A percentile compares a stretch with the other conserved stretches of the same genome.
These are phyloP conservation scores for Botrytis medusae DNA, from an alignment of 2,329 filamentous ascomycete genomes.

Conservation along the genomic window DNA sequence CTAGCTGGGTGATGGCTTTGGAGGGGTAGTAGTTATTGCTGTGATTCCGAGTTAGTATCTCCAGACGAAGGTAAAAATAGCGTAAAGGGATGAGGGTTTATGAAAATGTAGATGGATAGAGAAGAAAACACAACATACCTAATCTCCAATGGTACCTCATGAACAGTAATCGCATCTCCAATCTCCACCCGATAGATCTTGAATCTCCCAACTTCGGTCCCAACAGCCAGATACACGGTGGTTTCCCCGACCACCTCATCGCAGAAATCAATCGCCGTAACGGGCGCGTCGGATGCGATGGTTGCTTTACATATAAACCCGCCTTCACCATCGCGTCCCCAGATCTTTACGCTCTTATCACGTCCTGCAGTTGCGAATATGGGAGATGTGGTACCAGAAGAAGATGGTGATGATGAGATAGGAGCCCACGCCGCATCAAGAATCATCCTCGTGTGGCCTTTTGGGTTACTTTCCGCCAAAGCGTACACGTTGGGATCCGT, in stretches of 20 bases:
- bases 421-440: slow-evolving; percentile 81
- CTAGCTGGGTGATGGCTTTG: slow-evolving; percentile 51
- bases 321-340: slow-evolving; percentile 46
- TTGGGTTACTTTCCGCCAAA: slow-evolving; percentile 66
- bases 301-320: slow-evolving; percentile 45
- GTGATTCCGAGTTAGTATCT: not conserved
- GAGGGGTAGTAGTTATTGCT: slow-evolving; percentile 49
- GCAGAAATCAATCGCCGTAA: slow-evolving; percentile 72
- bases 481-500: slow-evolving; percentile 49
- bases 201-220: slow-evolving; percentile 50
- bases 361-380: slow-evolving; percentile 85
- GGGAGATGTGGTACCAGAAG: slow-evolving; percentile 22
- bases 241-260: slow-evolving; percentile 36
- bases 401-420: slow-evolving; percentile 30
- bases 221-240: slow-evolving; percentile 51
- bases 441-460: slow-evolving; percentile 91
- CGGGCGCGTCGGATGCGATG: slow-evolving; percentile 55
- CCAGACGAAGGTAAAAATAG: accelerated
- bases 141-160: slow-evolving; percentile 24
- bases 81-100: too few species aligned
- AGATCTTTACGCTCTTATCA: slow-evolving; percentile 81
- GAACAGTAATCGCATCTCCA: slow-evolving; percentile 23
- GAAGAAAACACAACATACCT: slow-evolving; percentile 9
- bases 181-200: slow-evolving; percentile 29
- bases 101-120: not conserved